Evolutionary conservation across 345 rosid species (phyloP), one percentile per base, ranked within the genome.

Genomic region (Acer campestre): DNA sequence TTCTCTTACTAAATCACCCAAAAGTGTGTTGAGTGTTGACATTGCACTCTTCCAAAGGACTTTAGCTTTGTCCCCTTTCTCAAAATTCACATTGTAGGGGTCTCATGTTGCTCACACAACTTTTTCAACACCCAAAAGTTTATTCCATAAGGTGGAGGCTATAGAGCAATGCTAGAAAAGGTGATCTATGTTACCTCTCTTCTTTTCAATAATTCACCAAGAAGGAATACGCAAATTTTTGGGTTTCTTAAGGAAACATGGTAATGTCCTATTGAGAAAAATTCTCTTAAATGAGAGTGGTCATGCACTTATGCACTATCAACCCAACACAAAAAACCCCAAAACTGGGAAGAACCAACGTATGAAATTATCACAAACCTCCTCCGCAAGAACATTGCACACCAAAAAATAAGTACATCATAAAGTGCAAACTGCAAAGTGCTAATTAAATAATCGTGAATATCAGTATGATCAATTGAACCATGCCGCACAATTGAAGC

Each of bases 351-450:
- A 69, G 16, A 25, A 22, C 38, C 31, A 48, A 48, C 27, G 10
- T 25, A 11, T 13, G 12, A 68, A 68, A 68, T 6, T 11, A 22
- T n/a, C 9, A n/a, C 29, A 23, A 8, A 42, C 46, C 31, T n/a
- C 29, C 23, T 40, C 40, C 35, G 22, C 38, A 61, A 58, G 76
- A 22, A 44, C 2, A 61, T 46, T 7, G 23, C 9, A 6, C 20
- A 23, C 13, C 20, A 17, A 61, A 61, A 61, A n/a, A 16, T 12
- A 42, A 73, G 16, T 61, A 6, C 4, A 49, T 29, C 29, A 63
- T n/a, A 74, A 64, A 48, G 40, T 64, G 31, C 40, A 74, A 64
- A 48, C 23, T 64, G 31, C 40, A 35, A 61, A 74, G 25, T 11
- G 29, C 0, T 10, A 27, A 49, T 17, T 25, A 63, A 63, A 11